Evolutionary conservation across 768 basidiomycete genomes (phyloP).

Genomic region (Leccinum uliginosum): DNA sequence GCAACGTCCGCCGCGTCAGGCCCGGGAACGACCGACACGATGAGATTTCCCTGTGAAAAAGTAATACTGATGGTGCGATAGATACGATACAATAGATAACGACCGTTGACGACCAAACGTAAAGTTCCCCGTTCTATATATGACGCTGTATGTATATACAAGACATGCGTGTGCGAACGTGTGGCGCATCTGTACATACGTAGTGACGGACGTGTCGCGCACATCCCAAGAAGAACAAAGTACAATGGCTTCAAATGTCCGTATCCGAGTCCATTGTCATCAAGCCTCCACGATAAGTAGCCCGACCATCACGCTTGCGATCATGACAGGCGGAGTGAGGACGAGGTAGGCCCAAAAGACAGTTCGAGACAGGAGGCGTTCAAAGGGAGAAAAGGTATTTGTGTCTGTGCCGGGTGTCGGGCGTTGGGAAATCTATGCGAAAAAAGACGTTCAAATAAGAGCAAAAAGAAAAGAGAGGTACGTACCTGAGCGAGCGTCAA

Average conservation of each 20-base stretch:
- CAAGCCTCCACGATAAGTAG: constrained; percentile 51
- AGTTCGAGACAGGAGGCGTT: constrained; percentile 83
- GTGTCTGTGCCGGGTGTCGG: neutral
- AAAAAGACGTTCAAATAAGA: neutral
- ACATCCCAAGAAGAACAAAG: neutral
- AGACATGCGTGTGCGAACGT: neutral
- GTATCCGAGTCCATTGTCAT: neutral
- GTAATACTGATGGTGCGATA: neutral
- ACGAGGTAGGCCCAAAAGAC: constrained; percentile 93
- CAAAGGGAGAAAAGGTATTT: constrained; percentile 45
- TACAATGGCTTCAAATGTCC: neutral
- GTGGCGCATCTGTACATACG: neutral
- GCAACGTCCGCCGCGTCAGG: too few species aligned
- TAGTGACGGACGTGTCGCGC: neutral
- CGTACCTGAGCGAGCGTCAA: constrained; percentile 57
- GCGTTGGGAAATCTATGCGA: constrained; percentile 21
- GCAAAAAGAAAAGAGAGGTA: neutral
- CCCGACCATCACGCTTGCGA: constrained; percentile 72
- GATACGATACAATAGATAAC: neutral
- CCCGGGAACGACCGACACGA: neutral
- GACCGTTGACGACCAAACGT: neutral
- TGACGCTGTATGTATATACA: neutral
- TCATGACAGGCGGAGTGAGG: constrained; percentile 81
- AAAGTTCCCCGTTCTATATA: neutral
- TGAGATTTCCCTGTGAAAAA: neutral